A percentile compares a stretch with the other conserved stretches of the same genome.
Conservation (phyloP, 2,329 filamentous ascomycete species). For the Beauveria rudraprayagi region DNA sequence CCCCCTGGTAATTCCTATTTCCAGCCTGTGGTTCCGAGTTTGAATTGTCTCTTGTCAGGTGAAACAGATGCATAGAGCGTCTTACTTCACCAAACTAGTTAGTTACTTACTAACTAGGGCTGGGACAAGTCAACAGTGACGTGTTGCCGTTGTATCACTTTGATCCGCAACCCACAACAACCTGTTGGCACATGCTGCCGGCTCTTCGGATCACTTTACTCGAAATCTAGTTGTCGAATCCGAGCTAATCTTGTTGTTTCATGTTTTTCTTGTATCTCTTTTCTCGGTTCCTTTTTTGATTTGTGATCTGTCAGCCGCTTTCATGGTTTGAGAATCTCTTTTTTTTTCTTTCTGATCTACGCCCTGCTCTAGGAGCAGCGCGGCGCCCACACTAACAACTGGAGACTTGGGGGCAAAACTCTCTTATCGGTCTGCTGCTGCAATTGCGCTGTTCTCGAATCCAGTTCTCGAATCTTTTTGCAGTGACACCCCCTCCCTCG, state of each 20-base stretch:
- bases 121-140: neutral
- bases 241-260: neutral
- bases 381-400: neutral
- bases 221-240: neutral
- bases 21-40: neutral
- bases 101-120: neutral
- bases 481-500: too few species aligned
- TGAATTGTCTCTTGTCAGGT: neutral
- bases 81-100: neutral
- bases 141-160: slow-evolving; percentile 1
- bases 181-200: neutral
- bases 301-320: neutral
- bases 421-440: neutral
- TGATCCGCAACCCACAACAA: neutral
- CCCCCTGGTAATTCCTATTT: neutral
- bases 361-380: slow-evolving; percentile 1
- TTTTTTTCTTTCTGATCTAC: neutral
- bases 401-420: neutral
- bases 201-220: neutral
- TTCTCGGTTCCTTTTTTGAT: neutral
- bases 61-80: neutral
- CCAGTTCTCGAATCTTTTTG: neutral
- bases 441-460: too few species aligned
- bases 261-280: neutral
- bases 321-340: neutral